Evolutionary conservation across 345 rosid species (phyloP).

Genomic region (Eucalyptus coolabah): DNA sequence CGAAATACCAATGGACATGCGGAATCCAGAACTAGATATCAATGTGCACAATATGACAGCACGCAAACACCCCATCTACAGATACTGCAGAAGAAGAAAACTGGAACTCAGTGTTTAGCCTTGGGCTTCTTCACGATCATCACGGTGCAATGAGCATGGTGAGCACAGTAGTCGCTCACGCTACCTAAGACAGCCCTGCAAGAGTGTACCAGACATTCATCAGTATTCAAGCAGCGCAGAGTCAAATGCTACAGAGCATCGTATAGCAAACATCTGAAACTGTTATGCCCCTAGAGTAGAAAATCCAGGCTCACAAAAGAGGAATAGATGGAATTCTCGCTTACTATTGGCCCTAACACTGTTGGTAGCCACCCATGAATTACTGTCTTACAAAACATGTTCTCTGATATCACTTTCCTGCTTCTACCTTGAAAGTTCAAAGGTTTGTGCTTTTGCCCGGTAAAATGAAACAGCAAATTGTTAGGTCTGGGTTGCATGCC

Average conservation of each 20-base stretch:
- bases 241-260: background rate
- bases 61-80: background rate
- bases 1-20: background rate
- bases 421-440: background rate
- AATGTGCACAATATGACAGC: background rate
- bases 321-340: background rate
- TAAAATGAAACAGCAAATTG: background rate
- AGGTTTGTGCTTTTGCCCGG: background rate
- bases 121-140: constrained; percentile 95
- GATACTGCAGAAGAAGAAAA: background rate
- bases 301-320: background rate
- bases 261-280: background rate
- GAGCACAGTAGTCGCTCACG: constrained; percentile 86
- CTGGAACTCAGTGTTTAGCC: constrained; percentile 24
- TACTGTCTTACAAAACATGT: background rate
- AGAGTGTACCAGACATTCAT: background rate
- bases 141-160: constrained; percentile 91
- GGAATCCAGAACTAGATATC: background rate
- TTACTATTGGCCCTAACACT: background rate
- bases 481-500: background rate
- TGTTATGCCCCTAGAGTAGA: background rate
- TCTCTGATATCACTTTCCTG: background rate
- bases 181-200: constrained; percentile 93
- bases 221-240: background rate
- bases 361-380: background rate